Percentiles rank a stretch among this genome's conserved stretches.
These are phyloP conservation scores for Verticillium isaacii DNA, from an alignment of 2,329 filamentous ascomycete species.

Conservation along the genomic window DNA sequence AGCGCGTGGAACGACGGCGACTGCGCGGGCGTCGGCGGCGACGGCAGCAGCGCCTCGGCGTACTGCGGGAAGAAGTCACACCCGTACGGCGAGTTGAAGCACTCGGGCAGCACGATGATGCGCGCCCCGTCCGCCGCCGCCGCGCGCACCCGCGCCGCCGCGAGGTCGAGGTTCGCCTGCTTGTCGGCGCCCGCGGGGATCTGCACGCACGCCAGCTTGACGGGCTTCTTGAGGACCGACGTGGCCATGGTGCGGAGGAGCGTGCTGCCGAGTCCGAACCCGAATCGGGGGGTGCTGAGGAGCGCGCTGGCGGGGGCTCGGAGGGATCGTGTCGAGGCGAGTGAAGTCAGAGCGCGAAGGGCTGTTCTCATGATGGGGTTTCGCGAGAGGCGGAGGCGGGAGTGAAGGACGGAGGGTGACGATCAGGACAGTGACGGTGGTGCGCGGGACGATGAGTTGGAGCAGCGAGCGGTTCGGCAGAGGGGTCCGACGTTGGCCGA, in stretches of 20 bases:
- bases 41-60: slow-evolving; percentile 79
- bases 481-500: background rate
- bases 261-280: background rate
- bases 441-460: background rate
- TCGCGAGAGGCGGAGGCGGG: background rate
- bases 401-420: background rate
- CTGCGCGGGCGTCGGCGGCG: slow-evolving; percentile 63
- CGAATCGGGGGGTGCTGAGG: background rate
- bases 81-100: slow-evolving; percentile 98
- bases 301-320: background rate
- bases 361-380: background rate
- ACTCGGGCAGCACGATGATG: slow-evolving; percentile 91
- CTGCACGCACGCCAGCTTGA: slow-evolving; percentile 80
- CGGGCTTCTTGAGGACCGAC: slow-evolving; percentile 63
- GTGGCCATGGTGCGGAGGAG: slow-evolving; percentile 15
- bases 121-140: slow-evolving; percentile 73
- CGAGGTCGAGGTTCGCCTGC: slow-evolving; percentile 73
- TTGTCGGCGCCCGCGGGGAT: slow-evolving; percentile 81
- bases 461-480: background rate
- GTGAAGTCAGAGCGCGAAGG: background rate
- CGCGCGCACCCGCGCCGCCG: slow-evolving; percentile 76
- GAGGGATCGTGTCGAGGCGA: background rate
- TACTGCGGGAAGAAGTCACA: slow-evolving; percentile 86
- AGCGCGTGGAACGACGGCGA: slow-evolving; percentile 85
- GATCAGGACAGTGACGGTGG: background rate